Base-by-base conservation (phyloP, 345 rosid genomes). In the Arabidopsis suecica region DNA sequence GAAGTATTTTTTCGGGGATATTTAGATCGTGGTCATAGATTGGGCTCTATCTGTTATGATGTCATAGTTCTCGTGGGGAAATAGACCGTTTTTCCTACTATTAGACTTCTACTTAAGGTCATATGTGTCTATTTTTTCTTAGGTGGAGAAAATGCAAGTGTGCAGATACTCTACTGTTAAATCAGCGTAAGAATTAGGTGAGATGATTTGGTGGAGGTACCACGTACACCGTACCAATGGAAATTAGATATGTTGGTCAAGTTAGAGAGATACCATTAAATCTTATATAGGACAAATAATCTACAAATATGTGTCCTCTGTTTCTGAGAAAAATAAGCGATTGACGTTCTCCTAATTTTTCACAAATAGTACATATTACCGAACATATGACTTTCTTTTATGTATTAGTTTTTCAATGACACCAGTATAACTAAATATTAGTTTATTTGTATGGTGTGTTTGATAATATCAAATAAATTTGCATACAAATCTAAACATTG, bases 131-230 rank as follows among this genome's bases (percentile, higher is more conserved):
- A 23, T 23, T 33, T 56, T 69, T 69, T 28, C 18, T 38, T 53
- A 57, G 41, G 55, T 69, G 64, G 65, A 56, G 22, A 12, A 32
- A 57, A 30, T 44, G 47, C n/a, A 36, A 34, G 61, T 18, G 54
- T 23, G 54, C n/a, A 12, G 41, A 50, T 51, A 18, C 22, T 40
- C 20, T 16, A 44, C 10, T 56, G 58, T 55, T 55, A 36, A 74
- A 47, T 25, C 37, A 25, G 59, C 60, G 38, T 73, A 42, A 42
- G 48, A 45, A 55, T 23, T 56, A 63, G 49, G 41, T 65, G 33
- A 34, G 57, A 45, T 50, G 51, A 25, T 72, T 71, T 7, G 48
- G 65, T 74, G 72, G 66, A 65, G 42, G 60, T 56, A 74, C 72
- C 60, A 74, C 72, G 67, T 57, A 49, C 23, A 56, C 47, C 78